Percentiles rank a stretch among this genome's conserved stretches.
Evolutionary conservation across 495 filamentous ascomycete species (phyloP).

Genomic region (Hyphodiscus hymeniophilus): DNA sequence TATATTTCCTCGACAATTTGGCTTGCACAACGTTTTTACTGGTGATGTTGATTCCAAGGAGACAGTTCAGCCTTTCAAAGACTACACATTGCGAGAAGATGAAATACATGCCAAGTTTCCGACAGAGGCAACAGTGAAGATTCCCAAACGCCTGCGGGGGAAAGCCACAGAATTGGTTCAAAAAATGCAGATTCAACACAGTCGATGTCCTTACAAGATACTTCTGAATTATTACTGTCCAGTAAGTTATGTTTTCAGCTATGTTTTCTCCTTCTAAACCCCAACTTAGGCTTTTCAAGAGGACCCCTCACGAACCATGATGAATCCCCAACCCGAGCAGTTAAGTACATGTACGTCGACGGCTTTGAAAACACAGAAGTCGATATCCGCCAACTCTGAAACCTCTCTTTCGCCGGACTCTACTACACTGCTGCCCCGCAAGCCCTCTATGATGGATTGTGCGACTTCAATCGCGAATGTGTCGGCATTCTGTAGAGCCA

Average conservation of each 20-base stretch:
- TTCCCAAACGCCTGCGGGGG: slow-evolving; percentile 76
- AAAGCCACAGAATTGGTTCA: slow-evolving; percentile 46
- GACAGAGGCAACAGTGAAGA: slow-evolving; percentile 22
- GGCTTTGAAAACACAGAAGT: slow-evolving; percentile 11
- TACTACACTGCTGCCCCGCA: slow-evolving; percentile 7
- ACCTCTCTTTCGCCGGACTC: slow-evolving; percentile 8
- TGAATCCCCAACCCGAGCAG: no score
- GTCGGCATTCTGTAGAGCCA: slow-evolving; percentile 82
- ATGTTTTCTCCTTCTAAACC: no score
- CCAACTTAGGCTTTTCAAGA: no score
- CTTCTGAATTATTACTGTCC: slow-evolving; percentile 81
- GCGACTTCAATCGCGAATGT: slow-evolving; percentile 63
- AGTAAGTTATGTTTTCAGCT: neutral
- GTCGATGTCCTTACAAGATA: slow-evolving; percentile 65
- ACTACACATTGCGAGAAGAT: slow-evolving; percentile 74
- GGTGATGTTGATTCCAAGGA: slow-evolving; percentile 52
- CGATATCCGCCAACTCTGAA: neutral
- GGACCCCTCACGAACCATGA: no score
- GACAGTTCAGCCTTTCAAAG: slow-evolving; percentile 63
- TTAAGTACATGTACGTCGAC: neutral
- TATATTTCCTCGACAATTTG: slow-evolving; percentile 87
- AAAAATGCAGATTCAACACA: slow-evolving; percentile 61
- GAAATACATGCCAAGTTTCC: slow-evolving; percentile 48
- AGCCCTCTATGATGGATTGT: slow-evolving; percentile 50
- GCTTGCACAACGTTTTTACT: slow-evolving; percentile 86